A percentile compares a stretch with the other conserved stretches of the same genome.
These are phyloP conservation scores for Ophiostoma perfectum DNA, from an alignment of 2,329 filamentous ascomycete species.

Conservation along the genomic window DNA sequence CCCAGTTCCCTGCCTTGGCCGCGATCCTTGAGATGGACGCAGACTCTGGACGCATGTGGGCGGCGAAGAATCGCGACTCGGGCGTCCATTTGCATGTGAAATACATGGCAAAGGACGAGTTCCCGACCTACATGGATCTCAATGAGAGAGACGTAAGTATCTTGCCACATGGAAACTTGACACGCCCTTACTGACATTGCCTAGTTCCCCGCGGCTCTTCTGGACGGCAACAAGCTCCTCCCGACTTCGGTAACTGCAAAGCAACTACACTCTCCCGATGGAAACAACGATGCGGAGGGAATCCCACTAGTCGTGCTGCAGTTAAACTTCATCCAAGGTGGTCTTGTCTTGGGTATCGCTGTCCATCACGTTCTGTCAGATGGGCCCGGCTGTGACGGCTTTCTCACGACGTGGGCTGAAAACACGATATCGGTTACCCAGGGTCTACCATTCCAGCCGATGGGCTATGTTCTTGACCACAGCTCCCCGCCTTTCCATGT, in stretches of 20 bases:
- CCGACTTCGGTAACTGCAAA: neutral
- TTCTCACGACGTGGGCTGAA: conserved; percentile 1
- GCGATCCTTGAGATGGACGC: neutral
- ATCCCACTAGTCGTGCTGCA: neutral
- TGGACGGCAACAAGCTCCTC: neutral
- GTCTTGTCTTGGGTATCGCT: neutral
- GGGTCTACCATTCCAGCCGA: neutral
- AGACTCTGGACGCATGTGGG: neutral
- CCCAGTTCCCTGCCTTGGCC: neutral
- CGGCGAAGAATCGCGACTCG: neutral
- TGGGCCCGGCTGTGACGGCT: conserved; percentile 6
- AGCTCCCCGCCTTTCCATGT: neutral
- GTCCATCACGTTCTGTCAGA: conserved; percentile 2
- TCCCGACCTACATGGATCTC: neutral
- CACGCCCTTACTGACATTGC: neutral
- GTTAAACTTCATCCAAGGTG: neutral
- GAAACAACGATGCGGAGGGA: neutral
- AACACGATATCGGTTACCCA: neutral
- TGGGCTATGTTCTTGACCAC: neutral
- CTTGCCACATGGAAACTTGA: neutral
- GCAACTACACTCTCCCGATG: neutral
- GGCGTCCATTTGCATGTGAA: neutral
- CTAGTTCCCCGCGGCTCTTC: neutral
- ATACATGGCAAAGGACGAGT: neutral
- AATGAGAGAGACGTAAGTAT: neutral